Evolutionary conservation across 495 filamentous ascomycete species (phyloP), one percentile per base, ranked within the genome.

Genomic region (Neurospora cerealis): DNA sequence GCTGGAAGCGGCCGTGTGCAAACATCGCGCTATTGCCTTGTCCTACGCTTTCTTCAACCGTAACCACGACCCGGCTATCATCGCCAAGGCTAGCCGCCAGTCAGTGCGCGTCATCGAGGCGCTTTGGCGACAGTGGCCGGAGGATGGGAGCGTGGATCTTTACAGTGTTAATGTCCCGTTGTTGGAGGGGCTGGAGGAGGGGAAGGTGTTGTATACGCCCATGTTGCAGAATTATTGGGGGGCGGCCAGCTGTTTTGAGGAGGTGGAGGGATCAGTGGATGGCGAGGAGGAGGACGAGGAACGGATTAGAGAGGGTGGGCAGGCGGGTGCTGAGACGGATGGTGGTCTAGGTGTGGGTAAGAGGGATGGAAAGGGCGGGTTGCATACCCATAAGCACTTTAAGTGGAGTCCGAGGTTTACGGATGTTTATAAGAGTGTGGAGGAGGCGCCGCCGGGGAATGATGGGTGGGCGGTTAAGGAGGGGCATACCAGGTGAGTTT

Each of bases 401-500:
- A 93, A 93, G 82, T 99, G 96, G 96, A 88, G 92, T 72, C 96
- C 96, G 1, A 89, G 89, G 72, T 96, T 97, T 81, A 83, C 87
- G 24, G 94, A 97, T 84, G 92, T 99, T 2, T 91, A 92, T 80
- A 87, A 89, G 74, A 94, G 91, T 71, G 93, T 97, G 36, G 91
- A 96, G 75, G 88, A 92, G 73, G 89, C 90, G 72, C 83, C 83
- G 69, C 92, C 93, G 19, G 96, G 96, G 32, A 96, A 95, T 81
- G 96, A 99, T 85, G 96, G 96, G 42, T 98, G 95, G 96, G 91
- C 90, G 17, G 92, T 99, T 15, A 92, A 92, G 81, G 90, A 95
- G 80, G 92, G 93, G 54, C 91, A 91, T 83, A 94, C 94, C 6
- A 97, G 94, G 94, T 96, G 81, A 77, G 86, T 86, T 70, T 48